Evolutionary conservation across 345 rosid species (phyloP).

Genomic region (Eucalyptus rudis): DNA sequence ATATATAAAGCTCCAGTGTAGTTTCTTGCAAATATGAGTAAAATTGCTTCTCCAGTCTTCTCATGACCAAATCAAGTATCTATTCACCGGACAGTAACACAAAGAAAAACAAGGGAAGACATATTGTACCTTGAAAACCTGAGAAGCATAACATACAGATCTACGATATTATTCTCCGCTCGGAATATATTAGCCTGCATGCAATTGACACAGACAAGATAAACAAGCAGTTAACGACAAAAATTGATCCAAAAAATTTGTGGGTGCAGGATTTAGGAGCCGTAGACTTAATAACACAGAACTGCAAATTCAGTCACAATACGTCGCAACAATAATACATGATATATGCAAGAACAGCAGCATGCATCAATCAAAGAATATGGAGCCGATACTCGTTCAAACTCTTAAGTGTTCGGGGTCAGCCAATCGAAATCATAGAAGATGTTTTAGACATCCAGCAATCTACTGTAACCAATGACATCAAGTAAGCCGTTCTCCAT

Average conservation of each 20-base stretch:
- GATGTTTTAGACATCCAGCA: background rate
- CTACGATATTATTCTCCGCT: slow-evolving; percentile 71
- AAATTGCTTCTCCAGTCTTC: background rate
- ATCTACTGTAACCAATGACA: background rate
- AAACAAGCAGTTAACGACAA: background rate
- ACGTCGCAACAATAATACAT: background rate
- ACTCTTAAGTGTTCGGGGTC: background rate
- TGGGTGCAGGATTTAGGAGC: background rate
- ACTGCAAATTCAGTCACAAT: background rate
- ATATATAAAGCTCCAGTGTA: background rate
- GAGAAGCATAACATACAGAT: slow-evolving; percentile 86
- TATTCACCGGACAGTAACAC: background rate
- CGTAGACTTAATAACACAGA: background rate
- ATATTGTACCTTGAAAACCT: slow-evolving; percentile 79
- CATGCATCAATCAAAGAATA: background rate
- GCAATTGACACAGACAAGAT: background rate
- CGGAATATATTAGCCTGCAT: slow-evolving; percentile 91
- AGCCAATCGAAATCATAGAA: background rate
- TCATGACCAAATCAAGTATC: background rate
- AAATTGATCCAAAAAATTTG: background rate
- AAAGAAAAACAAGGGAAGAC: background rate
- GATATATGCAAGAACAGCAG: background rate
- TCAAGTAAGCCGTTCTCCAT: background rate
- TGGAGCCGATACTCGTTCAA: background rate
- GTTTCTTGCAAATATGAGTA: background rate